phyloP scores from a whole-genome alignment of 1,139 yeast genomes.

The Geotrichum bryndzae region DNA sequence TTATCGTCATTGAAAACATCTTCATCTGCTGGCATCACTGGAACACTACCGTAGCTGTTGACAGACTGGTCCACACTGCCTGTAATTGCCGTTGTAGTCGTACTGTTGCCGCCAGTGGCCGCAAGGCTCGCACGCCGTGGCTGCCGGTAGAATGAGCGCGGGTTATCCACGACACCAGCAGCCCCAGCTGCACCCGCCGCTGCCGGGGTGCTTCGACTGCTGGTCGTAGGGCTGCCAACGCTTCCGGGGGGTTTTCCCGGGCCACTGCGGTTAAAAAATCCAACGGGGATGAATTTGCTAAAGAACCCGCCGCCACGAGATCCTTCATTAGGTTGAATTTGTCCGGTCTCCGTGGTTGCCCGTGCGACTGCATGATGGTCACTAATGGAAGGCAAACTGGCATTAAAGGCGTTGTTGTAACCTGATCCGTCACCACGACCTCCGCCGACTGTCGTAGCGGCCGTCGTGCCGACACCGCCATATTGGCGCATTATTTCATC shows the following conservation, averaged over 20 bases:
- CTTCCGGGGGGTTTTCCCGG: neutral
- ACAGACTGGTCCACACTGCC: neutral
- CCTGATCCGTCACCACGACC: neutral
- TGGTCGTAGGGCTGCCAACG: neutral
- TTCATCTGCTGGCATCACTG: neutral
- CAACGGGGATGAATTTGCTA: neutral
- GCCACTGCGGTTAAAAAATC: neutral
- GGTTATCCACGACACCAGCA: conserved; percentile 1
- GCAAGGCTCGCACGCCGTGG: neutral
- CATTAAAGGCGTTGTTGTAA: neutral
- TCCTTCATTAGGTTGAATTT: neutral
- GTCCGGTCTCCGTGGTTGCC: conserved; percentile 8
- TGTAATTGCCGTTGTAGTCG: neutral
- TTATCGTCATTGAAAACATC: neutral
- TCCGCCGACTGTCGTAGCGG: neutral
- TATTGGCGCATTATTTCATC: conserved; percentile 5
- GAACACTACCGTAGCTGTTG: neutral
- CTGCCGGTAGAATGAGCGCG: conserved; percentile 7
- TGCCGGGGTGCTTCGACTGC: conserved; percentile 1
- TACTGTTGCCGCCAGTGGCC: conserved; percentile 2
- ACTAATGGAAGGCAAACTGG: conserved; percentile 14
- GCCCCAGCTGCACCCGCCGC: conserved; percentile 4
- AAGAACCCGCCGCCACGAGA: neutral
- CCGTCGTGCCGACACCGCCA: conserved; percentile 5
- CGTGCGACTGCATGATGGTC: conserved; percentile 16